These are phyloP conservation scores for Lantana camara DNA, from an alignment of 257 asterid genomes.

Conservation along the genomic window DNA sequence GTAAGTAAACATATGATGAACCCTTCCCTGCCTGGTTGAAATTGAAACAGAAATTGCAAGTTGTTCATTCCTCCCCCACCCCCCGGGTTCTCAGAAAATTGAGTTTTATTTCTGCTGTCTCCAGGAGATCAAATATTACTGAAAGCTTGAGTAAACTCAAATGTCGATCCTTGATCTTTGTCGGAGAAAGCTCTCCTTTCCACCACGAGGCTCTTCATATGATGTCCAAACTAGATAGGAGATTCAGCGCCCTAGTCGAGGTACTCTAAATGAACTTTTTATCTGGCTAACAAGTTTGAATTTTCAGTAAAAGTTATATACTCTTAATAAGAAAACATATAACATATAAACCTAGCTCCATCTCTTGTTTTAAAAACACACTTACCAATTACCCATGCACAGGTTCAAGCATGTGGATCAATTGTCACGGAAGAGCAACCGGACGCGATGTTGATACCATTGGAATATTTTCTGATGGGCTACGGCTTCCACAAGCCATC, in stretches of 20 bases:
- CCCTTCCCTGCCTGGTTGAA: too few relatives aligned
- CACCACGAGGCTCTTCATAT: slow-evolving; percentile 64
- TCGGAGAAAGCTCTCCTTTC: slow-evolving; percentile 64
- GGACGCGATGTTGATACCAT: slow-evolving; percentile 62
- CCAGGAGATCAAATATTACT: slow-evolving; percentile 65
- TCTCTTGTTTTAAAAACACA: too few relatives aligned
- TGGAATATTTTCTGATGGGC: slow-evolving; percentile 66
- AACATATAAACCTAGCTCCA: too few relatives aligned
- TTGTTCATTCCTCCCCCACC: background rate
- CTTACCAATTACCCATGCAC: background rate
- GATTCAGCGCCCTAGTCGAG: slow-evolving; percentile 70
- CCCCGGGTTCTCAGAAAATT: background rate
- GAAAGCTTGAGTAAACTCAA: slow-evolving; percentile 49
- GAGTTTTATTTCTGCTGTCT: background rate
- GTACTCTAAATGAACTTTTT: slow-evolving; percentile 28
- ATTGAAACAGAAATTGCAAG: too few relatives aligned
- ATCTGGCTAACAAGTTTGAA: too few relatives aligned
- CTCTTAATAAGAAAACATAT: too few relatives aligned
- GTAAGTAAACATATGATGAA: too few relatives aligned
- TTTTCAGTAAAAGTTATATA: too few relatives aligned
- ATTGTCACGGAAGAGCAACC: slow-evolving; percentile 75
- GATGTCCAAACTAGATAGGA: slow-evolving; percentile 65
- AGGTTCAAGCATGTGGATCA: slow-evolving; percentile 77
- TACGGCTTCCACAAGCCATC: slow-evolving; percentile 60
- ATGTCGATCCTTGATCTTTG: slow-evolving; percentile 59